Conservation (phyloP, 148 eudicot species). For the Diospyros lotus region DNA sequence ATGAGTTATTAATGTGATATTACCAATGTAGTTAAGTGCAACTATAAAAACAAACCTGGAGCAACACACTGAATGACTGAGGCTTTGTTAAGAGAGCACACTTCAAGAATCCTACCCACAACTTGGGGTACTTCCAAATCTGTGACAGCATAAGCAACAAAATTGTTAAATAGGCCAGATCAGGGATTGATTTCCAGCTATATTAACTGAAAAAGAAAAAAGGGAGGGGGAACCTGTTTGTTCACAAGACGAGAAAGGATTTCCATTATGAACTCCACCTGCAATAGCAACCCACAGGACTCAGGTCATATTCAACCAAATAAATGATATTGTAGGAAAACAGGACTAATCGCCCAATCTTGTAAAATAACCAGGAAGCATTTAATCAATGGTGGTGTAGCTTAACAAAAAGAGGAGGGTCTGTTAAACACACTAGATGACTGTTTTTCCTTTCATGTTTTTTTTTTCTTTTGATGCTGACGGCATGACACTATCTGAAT, state of each 20-base stretch:
- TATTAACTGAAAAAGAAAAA: background rate
- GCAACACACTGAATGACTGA: slow-evolving; percentile 80
- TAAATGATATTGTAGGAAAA: background rate
- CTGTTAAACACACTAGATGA: background rate
- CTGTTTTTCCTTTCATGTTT: too few relatives aligned
- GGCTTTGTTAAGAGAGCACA: slow-evolving; percentile 90
- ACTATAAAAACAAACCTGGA: slow-evolving; percentile 56
- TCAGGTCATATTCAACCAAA: background rate
- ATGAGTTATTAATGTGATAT: too few relatives aligned
- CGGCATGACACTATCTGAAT: background rate
- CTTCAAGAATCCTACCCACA: slow-evolving; percentile 97
- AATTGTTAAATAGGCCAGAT: slow-evolving; percentile 14
- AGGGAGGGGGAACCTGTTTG: slow-evolving; percentile 66
- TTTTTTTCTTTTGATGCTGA: too few relatives aligned
- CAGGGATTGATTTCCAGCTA: background rate
- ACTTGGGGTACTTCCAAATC: slow-evolving; percentile 97
- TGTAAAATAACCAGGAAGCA: background rate
- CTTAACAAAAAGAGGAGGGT: background rate
- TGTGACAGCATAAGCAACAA: slow-evolving; percentile 24
- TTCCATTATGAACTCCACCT: slow-evolving; percentile 95
- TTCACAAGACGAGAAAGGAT: slow-evolving; percentile 92
- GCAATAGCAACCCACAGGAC: slow-evolving; percentile 20
- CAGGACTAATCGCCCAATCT: background rate
- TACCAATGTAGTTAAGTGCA: background rate
- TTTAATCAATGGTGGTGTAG: background rate